Evolutionary conservation across 441 rosid species (phyloP), one percentile per base, ranked within the genome.

Genomic region (Eruca vesicaria): DNA sequence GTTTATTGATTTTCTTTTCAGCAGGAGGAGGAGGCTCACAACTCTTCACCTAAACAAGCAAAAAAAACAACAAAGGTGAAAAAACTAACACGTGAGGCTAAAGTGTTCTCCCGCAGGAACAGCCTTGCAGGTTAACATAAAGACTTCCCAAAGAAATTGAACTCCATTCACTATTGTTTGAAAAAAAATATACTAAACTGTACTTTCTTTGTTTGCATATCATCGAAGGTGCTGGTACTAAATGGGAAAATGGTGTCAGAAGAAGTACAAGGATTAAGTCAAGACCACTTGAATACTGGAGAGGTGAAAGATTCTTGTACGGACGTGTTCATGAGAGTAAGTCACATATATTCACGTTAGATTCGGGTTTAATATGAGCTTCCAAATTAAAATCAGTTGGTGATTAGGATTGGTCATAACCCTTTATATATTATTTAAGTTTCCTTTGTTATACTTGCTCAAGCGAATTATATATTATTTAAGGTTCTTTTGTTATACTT

Each of bases 221-320:
- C 61, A n/a, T 66, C 66, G 59, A 76, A 93, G 98, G 43, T 73
- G 83, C 80, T 80, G 99, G 98, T 73, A 83, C 93, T 15, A 48
- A 48, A 2, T 48, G 20, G 20, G 55, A 48, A 48, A 2, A 20
- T 48, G 55, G 55, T 48, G 55, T 48, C 0, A 48, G 55, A 48
- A 20, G 89, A 73, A 96, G 99, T 86, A 90, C 98, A 52, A 86
- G 99, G 82, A 88, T 93, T 62, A 87, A 71, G 68, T 89, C 99
- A 55, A 89, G 97, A 81, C 98, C 98, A 73, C 84, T 96, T 69
- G 95, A 91, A 81, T 93, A 77, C 77, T 96, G 99, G 99, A 96
- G 79, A 81, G 99, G 98, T 23, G 99, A 96, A 80, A 85, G 92
- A 74, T 91, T 93, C 80, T 77, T 95, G 48, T 93, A 85, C 64